Evolutionary conservation across 495 filamentous ascomycete genomes (phyloP), one percentile per base, ranked within the genome.

Genomic region (Astrocystis sublimbata): DNA sequence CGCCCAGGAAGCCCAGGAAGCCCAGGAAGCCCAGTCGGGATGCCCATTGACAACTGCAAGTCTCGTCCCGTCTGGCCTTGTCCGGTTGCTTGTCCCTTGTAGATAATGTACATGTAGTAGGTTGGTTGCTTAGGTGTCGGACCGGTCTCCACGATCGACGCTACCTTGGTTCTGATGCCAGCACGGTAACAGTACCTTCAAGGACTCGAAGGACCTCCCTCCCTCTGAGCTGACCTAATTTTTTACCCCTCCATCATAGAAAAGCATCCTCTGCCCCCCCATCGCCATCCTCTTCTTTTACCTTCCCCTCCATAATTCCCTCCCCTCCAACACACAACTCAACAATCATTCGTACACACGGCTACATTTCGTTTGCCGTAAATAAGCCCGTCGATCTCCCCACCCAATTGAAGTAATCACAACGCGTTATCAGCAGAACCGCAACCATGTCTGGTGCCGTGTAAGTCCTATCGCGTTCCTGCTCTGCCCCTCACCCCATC

Each of bases 401-500:
- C 31, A 30, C 49, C 53, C 52, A 24, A 71, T 67, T 43, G 67
- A 67, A 49, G 49, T 65, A 65, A 61, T 60, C 56, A 36, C n/a
- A n/a, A n/a, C n/a, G n/a, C n/a, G 19, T 60, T 42, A n/a, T 54
- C n/a, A 62, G 50, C 49, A 69, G 28, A 36, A 63, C 41, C 51
- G 61, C 64, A 70, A 74, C 61, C 62, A 83, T 83, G 80, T 83
- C 80, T 77, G 78, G 79, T 68, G 70, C 80, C 73, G 78, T 79
- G 80, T 83, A 81, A 83, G 80, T 81, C 45, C 64, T 63, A 66
- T 45, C 70, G 67, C 67, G 65, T 70, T 65, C 68, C 64, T 69
- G 63, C 68, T 57, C 65, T 62, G 63, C 47, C 64, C 42, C 65
- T 47, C 53, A 45, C 30, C 31, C 3, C 45, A 31, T 23, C 4